phyloP scores from a whole-genome alignment of 2,329 filamentous ascomycete species.

The Ceratocystis destructans region DNA sequence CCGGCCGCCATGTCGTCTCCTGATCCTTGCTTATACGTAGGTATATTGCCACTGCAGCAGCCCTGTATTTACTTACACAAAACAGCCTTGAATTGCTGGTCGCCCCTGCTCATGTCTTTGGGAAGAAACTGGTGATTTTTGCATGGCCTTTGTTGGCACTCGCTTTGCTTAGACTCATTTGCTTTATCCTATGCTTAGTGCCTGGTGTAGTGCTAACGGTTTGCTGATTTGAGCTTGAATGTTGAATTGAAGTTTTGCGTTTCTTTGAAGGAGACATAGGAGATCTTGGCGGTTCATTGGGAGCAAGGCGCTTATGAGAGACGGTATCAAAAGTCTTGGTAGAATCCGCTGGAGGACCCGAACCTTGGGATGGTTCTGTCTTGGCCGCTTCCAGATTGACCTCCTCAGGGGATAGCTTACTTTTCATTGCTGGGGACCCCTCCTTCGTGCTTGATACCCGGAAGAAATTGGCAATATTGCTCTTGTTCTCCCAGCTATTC shows the following conservation, averaged over 20 bases:
- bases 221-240: neutral
- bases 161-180: neutral
- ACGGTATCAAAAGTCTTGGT: neutral
- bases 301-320: neutral
- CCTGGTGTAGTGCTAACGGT: neutral
- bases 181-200: neutral
- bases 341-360: neutral
- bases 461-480: constrained; percentile 91
- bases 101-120: neutral
- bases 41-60: neutral
- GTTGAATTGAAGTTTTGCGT: neutral
- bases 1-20: neutral
- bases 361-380: neutral
- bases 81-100: neutral
- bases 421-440: neutral
- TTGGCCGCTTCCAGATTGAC: constrained; percentile 20
- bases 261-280: neutral
- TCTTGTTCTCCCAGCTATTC: constrained; percentile 75
- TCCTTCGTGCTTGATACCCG: constrained; percentile 37
- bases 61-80: neutral
- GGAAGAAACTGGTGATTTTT: constrained; percentile 17
- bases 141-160: neutral
- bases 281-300: neutral
- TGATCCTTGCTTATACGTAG: neutral
- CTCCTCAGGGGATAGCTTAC: neutral